Evolutionary conservation across 139 green algal genomes (phyloP).

Genomic region (Closterium sp.): DNA sequence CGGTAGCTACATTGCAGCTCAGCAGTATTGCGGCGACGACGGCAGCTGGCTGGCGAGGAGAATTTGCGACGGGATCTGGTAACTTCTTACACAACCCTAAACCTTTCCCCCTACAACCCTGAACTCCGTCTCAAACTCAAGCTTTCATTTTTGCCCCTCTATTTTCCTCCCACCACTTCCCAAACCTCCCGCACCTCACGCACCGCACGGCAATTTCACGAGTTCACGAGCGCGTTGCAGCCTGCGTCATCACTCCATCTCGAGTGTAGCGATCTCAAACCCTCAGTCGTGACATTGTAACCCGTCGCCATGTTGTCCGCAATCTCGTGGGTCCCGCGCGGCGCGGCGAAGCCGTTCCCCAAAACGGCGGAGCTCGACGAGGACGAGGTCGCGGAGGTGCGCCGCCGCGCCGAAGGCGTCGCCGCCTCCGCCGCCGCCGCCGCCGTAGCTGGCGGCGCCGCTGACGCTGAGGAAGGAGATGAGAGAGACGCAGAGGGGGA

Average conservation of each 20-base stretch:
- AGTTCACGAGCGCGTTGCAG: no score
- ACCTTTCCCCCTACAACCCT: background rate
- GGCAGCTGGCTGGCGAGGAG: no score
- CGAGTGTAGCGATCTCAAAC: background rate
- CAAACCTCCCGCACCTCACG: background rate
- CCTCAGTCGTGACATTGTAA: background rate
- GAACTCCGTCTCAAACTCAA: background rate
- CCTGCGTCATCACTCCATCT: background rate
- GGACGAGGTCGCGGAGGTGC: conserved; percentile 25
- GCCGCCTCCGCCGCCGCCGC: background rate
- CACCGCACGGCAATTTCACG: no score
- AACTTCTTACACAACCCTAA: background rate
- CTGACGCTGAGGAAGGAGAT: background rate
- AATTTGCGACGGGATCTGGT: background rate
- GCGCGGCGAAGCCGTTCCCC: conserved; percentile 35
- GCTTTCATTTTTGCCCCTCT: background rate
- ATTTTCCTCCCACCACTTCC: background rate
- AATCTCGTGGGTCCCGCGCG: conserved; percentile 42
- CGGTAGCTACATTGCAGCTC: no score
- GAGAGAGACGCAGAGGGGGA: conserved; percentile 48
- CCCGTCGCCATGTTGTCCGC: conserved; percentile 36
- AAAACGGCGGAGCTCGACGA: conserved; percentile 21
- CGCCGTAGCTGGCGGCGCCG: background rate
- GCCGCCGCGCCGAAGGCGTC: background rate
- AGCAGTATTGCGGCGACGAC: no score